Base-by-base conservation (phyloP, 2,329 filamentous ascomycete species). In the Neocucurbitaria cava region DNA sequence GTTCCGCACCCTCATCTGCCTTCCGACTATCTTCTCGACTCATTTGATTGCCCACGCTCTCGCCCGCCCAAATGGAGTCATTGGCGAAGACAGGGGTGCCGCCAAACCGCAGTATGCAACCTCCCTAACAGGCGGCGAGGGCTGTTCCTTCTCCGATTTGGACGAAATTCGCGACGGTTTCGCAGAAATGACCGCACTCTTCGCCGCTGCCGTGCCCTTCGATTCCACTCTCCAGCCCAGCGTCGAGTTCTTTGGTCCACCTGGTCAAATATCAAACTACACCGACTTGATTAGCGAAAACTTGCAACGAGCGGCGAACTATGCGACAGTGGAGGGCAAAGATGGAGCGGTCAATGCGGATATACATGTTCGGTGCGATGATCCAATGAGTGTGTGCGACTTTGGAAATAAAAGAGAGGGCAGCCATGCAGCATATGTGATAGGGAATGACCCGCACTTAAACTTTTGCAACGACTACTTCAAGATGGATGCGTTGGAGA, bases 351-450 rank as follows among this genome's bases (percentile, higher is more conserved):
- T 52, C 8, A 74, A 70, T 36, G 60, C 67, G 1, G 69, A 74
- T 49, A 65, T 75, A 17, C 70, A 73, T 46, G 61, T 74, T 2
- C 63, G 71, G 18, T 75, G 72, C 57, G 72, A 74, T 38, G 72
- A 75, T 47, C 72, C 71, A 23, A 64, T 67, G 46, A 31, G 59
- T 5, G 52, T 66, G 3, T 75, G 71, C 50, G 47, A 61, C 7
- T 57, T 56, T 11, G 69, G 68, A 8, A 70, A 66, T 30, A 61
- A 56, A 35, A 68, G 63, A 40, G 68, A 73, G 20, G 71, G 70
- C 17, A 62, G 61, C 23, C 71, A 73, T 46, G 53, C 61, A 1
- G 68, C 69, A 20, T 75, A 74, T 54, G 73, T 73, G 52, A 69
- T 75, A 31, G 71, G 69, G 8, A 73, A 74, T 36, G 66, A 71